phyloP scores from a whole-genome alignment of 2,329 filamentous ascomycete species.

The Plectosphaerella plurivora region DNA sequence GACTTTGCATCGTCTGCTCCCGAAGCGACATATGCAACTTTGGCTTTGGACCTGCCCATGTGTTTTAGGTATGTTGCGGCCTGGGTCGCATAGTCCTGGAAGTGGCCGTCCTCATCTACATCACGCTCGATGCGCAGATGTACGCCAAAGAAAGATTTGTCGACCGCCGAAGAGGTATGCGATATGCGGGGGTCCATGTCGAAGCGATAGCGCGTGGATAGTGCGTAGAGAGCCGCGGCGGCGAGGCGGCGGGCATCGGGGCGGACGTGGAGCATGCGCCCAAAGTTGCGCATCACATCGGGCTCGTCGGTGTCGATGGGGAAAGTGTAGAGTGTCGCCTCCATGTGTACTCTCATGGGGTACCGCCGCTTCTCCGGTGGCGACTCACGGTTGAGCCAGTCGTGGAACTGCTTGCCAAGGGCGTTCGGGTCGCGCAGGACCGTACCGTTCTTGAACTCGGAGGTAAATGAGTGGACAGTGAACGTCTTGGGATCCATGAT shows the following conservation, averaged over 20 bases:
- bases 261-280: slow-evolving; percentile 30
- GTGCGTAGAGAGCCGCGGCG: slow-evolving; percentile 25
- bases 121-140: slow-evolving; percentile 31
- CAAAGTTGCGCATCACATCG: slow-evolving; percentile 27
- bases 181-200: slow-evolving; percentile 19
- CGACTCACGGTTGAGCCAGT: slow-evolving; percentile 18
- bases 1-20: slow-evolving; percentile 21
- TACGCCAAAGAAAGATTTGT: slow-evolving; percentile 22
- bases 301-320: slow-evolving; percentile 23
- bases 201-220: slow-evolving; percentile 20
- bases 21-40: slow-evolving; percentile 37
- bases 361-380: slow-evolving; percentile 20
- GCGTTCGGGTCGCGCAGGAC: slow-evolving; percentile 17
- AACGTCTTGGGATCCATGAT: slow-evolving; percentile 18
- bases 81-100: slow-evolving; percentile 26
- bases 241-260: slow-evolving; percentile 27
- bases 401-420: slow-evolving; percentile 17
- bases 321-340: slow-evolving; percentile 22
- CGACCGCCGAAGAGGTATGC: background rate
- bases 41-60: slow-evolving; percentile 18
- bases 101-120: slow-evolving; percentile 11
- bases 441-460: slow-evolving; percentile 14
- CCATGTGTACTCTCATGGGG: slow-evolving; percentile 26
- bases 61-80: slow-evolving; percentile 24
- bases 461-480: slow-evolving; percentile 14